A percentile compares a stretch with the other conserved stretches of the same genome.
These are phyloP conservation scores for Rhizopogon salebrosus DNA, from an alignment of 768 basidiomycete genomes.

Conservation along the genomic window DNA sequence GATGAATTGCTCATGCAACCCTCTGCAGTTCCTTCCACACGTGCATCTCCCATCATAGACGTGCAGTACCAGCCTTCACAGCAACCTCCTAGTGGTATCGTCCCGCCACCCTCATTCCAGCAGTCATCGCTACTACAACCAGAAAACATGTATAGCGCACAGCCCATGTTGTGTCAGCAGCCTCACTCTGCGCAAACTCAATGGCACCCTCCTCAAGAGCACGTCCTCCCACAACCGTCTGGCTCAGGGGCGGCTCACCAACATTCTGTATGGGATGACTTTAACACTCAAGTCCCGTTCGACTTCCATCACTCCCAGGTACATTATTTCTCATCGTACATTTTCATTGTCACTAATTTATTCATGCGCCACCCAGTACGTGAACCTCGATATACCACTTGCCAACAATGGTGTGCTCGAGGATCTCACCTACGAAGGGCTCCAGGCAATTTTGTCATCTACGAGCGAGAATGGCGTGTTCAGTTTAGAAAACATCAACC, in stretches of 20 bases:
- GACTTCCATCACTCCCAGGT: conserved; percentile 10
- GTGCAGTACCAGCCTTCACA: conserved; percentile 17
- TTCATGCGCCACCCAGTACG: neutral
- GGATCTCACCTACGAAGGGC: conserved; percentile 14
- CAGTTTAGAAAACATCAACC: conserved; percentile 28
- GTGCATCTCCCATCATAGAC: conserved; percentile 6
- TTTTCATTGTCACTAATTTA: neutral
- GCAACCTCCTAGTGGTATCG: neutral
- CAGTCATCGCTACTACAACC: conserved; percentile 5
- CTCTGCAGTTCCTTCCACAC: conserved; percentile 10
- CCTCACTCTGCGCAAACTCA: conserved; percentile 1
- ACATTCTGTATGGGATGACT: conserved; percentile 9
- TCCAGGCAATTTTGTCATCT: conserved; percentile 26
- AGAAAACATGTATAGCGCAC: conserved; percentile 6
- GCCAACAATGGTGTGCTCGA: neutral
- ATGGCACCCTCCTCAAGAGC: conserved; percentile 2
- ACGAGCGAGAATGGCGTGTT: conserved; percentile 32
- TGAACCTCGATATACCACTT: conserved; percentile 12
- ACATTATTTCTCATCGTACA: neutral
- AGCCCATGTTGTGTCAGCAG: conserved; percentile 4
- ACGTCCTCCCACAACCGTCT: neutral
- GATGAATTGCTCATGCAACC: conserved; percentile 8
- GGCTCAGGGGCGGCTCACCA: neutral
- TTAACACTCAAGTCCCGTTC: neutral
- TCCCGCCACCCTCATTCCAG: neutral